Base-by-base conservation (phyloP, 768 basidiomycete species). In the Phaeotremella skinneri region DNA sequence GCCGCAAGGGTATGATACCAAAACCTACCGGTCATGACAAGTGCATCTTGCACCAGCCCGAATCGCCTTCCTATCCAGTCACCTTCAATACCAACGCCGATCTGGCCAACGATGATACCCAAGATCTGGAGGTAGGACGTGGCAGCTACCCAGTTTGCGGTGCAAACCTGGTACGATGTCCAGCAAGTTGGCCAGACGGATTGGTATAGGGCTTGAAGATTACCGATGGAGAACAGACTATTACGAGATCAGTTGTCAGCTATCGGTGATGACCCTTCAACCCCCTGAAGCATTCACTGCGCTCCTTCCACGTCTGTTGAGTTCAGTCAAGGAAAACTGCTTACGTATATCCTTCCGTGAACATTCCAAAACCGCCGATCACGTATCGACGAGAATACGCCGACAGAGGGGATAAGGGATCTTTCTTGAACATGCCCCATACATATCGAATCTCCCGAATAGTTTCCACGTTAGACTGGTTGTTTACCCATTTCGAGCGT, bases 221-320 rank as follows among this genome's bases (percentile, higher is more conserved):
- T 80, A 30, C 78, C 78, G 56, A 80, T 79, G 7, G 78, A 79
- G 76, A 80, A 80, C 27, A 80, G 67, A 42, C 75, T 65, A 37
- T 45, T 45, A n/a, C n/a, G n/a, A n/a, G n/a, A n/a, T n/a, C n/a
- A n/a, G n/a, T n/a, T n/a, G n/a, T n/a, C n/a, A n/a, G n/a, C n/a
- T n/a, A n/a, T n/a, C n/a, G n/a, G n/a, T n/a, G n/a, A n/a, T n/a
- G n/a, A n/a, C n/a, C n/a, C n/a, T n/a, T n/a, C n/a, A n/a, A n/a
- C n/a, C n/a, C n/a, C n/a, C n/a, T n/a, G n/a, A n/a, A n/a, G n/a
- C n/a, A n/a, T n/a, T n/a, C n/a, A n/a, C n/a, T n/a, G n/a, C n/a
- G n/a, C n/a, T n/a, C n/a, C n/a, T n/a, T n/a, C n/a, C n/a, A n/a
- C n/a, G n/a, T n/a, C n/a, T n/a, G n/a, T n/a, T n/a, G 21, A 48